A percentile compares a stretch with the other conserved stretches of the same genome.
Evolutionary conservation across 1,284 basidiomycete genomes (phyloP).

Genomic region (Sutorius eximius): DNA sequence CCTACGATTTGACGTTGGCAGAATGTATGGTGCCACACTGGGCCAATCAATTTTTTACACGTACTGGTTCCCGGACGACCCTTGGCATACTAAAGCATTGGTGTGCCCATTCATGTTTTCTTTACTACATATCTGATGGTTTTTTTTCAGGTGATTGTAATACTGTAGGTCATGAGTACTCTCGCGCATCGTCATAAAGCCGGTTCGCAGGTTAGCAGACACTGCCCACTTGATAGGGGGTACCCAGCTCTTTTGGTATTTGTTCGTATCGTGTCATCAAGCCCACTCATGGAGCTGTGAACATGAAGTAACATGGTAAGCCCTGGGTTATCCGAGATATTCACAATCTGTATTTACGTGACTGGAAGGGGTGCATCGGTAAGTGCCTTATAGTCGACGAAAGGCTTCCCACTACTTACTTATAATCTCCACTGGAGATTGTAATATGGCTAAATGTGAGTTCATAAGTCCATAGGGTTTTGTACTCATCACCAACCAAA

Average conservation of each 20-base stretch:
- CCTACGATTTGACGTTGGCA: not conserved
- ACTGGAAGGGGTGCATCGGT: slow-evolving; percentile 12
- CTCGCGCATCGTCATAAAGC: not conserved
- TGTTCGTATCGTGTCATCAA: slow-evolving; percentile 2
- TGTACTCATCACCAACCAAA: not conserved
- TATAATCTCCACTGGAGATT: not conserved
- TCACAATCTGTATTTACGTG: not conserved
- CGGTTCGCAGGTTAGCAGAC: slow-evolving; percentile 4
- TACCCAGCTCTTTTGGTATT: not conserved
- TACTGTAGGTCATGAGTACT: not conserved
- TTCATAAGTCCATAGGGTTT: not conserved
- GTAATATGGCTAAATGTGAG: slow-evolving; percentile 4
- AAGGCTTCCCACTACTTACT: not conserved
- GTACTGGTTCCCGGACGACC: slow-evolving; percentile 15
- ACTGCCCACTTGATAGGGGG: slow-evolving; percentile 2
- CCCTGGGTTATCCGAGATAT: not conserved
- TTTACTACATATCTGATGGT: not conserved
- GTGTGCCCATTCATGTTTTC: not conserved
- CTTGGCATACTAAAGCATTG: slow-evolving; percentile 1
- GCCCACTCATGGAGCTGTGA: slow-evolving; percentile 1
- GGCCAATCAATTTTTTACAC: slow-evolving; percentile 12
- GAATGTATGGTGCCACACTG: slow-evolving; percentile 14
- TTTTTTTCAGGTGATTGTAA: slow-evolving; percentile 4
- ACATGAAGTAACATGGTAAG: slow-evolving; percentile 7
- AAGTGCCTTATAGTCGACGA: not conserved